Evolutionary conservation across 306 rosid species (phyloP).

Genomic region (Morella rubra): DNA sequence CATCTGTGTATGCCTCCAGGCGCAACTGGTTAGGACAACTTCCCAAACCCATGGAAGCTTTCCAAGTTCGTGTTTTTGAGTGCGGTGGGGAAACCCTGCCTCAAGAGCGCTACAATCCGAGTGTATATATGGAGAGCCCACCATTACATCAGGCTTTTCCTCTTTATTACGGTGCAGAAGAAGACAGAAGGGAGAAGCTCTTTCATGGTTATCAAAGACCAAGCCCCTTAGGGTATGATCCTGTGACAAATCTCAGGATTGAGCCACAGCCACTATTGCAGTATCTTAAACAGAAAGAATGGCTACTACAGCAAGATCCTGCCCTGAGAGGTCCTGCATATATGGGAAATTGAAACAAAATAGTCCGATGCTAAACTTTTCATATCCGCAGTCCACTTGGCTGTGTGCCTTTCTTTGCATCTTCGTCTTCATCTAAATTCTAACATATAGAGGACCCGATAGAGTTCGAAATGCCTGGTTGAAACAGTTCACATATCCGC

Average conservation of each 20-base stretch:
- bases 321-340: constrained; percentile 52
- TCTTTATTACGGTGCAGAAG: constrained; percentile 38
- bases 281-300: constrained; percentile 72
- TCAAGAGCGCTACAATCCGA: constrained; percentile 46
- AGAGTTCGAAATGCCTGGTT: neutral
- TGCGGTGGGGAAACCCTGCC: constrained; percentile 45
- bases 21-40: constrained; percentile 44
- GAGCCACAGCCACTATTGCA: constrained; percentile 75
- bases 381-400: constrained; percentile 8
- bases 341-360: constrained; percentile 51
- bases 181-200: constrained; percentile 38
- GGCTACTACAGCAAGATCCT: constrained; percentile 68
- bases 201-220: constrained; percentile 58
- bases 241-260: constrained; percentile 52
- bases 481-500: neutral
- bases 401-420: constrained; percentile 24
- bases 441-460: neutral
- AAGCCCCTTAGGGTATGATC: constrained; percentile 59
- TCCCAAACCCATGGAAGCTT: constrained; percentile 33
- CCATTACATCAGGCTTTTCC: constrained; percentile 51
- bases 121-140: constrained; percentile 45
- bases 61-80: constrained; percentile 46
- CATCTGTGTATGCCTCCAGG: constrained; percentile 35
- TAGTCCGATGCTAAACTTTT: constrained; percentile 8
- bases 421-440: neutral